Conservation (phyloP, 148 eudicot genomes). For the Vaccinium darrowii region DNA sequence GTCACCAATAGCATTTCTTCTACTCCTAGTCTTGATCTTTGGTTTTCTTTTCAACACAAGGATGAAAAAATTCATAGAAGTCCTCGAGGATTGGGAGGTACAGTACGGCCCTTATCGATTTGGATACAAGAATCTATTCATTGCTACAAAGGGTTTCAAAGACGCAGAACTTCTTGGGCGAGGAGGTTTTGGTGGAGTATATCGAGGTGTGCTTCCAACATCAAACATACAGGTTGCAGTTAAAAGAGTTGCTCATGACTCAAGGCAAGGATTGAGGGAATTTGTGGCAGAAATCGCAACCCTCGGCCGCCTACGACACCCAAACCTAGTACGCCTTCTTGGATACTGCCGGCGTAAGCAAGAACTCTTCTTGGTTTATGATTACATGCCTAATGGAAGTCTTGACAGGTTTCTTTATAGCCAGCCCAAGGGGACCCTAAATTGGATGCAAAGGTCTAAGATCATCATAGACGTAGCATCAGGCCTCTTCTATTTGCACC, state of each 20-base stretch:
- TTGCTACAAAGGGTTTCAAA: slow-evolving; percentile 1
- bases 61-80: not conserved
- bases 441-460: slow-evolving; percentile 7
- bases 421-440: not conserved
- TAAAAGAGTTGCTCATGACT: not conserved
- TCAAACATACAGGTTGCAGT: not conserved
- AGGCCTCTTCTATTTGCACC: slow-evolving; percentile 3
- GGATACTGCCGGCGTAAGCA: slow-evolving; percentile 12
- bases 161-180: not conserved
- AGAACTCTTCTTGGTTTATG: slow-evolving; percentile 5
- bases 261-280: slow-evolving; percentile 11
- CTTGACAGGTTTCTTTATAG: slow-evolving; percentile 1
- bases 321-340: not conserved
- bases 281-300: slow-evolving; percentile 17
- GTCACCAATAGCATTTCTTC: not conserved
- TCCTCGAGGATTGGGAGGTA: slow-evolving; percentile 14
- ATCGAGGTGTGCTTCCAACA: not conserved
- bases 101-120: slow-evolving; percentile 11
- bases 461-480: slow-evolving; percentile 12
- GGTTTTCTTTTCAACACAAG: not conserved
- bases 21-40: too few species aligned
- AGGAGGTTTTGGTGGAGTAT: slow-evolving; percentile 9
- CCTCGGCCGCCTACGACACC: not conserved
- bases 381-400: not conserved
- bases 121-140: not conserved